A percentile compares a stretch with the other conserved stretches of the same genome.
Conservation (phyloP, 2,329 filamentous ascomycete species). For the Polytolypa hystricis region DNA sequence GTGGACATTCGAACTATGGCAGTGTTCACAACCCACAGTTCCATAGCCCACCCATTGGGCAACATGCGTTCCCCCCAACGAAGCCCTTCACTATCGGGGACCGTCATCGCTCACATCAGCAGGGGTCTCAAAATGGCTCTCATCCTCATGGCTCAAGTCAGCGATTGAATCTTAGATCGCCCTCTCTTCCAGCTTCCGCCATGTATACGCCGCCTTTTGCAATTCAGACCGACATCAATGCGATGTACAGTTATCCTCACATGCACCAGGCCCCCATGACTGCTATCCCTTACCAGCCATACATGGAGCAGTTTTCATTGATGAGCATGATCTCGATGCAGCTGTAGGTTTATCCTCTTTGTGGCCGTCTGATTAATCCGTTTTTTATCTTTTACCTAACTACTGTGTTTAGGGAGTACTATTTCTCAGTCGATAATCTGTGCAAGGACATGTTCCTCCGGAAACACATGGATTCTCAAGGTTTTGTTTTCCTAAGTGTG, state of each 20-base stretch:
- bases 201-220: constrained; percentile 38
- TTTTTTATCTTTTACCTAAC: too few relatives aligned
- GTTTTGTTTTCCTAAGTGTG: constrained; percentile 71
- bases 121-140: constrained; percentile 25
- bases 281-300: constrained; percentile 47
- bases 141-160: constrained; percentile 34
- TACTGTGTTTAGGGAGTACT: constrained; percentile 59
- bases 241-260: constrained; percentile 47
- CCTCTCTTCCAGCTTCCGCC: constrained; percentile 48
- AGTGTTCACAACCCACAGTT: constrained; percentile 28
- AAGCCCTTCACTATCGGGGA: constrained; percentile 33
- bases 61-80: constrained; percentile 29
- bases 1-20: constrained; percentile 26
- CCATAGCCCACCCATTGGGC: constrained; percentile 27
- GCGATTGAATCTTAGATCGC: constrained; percentile 46
- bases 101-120: constrained; percentile 31
- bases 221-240: constrained; percentile 35
- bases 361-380: too few relatives aligned
- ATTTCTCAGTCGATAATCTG: constrained; percentile 92
- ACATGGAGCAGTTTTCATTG: constrained; percentile 46
- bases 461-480: constrained; percentile 87
- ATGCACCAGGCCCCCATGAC: constrained; percentile 45
- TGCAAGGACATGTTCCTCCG: constrained; percentile 87
- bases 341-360: constrained; percentile 32
- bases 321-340: constrained; percentile 50